A percentile compares a stretch with the other conserved stretches of the same genome.
phyloP scores from a whole-genome alignment of 352 stramenopile genomes.

The Globisporangium nunn region DNA sequence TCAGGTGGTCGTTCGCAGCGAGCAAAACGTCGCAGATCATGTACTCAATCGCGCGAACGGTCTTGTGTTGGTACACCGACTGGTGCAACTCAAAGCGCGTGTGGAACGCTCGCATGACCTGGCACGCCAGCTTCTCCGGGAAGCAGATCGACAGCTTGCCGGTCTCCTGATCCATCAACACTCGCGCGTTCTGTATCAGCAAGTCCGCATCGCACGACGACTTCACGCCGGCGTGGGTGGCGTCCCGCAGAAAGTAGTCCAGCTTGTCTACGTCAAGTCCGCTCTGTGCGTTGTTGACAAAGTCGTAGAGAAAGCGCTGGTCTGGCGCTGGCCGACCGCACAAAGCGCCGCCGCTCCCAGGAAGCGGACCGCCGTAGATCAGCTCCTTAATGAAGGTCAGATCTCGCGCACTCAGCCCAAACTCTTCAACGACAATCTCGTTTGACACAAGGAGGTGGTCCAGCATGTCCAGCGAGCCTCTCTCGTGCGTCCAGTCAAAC shows the following conservation, averaged over 20 bases:
- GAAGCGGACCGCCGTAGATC: slow-evolving; percentile 58
- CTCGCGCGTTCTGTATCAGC: slow-evolving; percentile 66
- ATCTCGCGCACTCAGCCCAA: slow-evolving; percentile 43
- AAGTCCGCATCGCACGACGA: slow-evolving; percentile 66
- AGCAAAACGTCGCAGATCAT: slow-evolving; percentile 84
- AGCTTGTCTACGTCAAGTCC: slow-evolving; percentile 89
- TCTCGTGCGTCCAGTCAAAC: slow-evolving; percentile 66
- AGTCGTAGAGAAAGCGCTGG: slow-evolving; percentile 79
- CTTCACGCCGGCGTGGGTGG: slow-evolving; percentile 66
- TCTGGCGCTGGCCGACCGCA: slow-evolving; percentile 31
- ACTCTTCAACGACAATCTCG: slow-evolving; percentile 43
- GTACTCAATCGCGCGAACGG: slow-evolving; percentile 76
- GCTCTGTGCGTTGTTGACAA: slow-evolving; percentile 85
- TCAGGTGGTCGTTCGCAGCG: slow-evolving; percentile 51
- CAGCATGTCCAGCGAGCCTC: slow-evolving; percentile 72
- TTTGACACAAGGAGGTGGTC: slow-evolving; percentile 54
- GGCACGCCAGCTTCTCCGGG: slow-evolving; percentile 77
- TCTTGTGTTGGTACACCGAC: slow-evolving; percentile 84
- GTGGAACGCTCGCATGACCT: slow-evolving; percentile 86
- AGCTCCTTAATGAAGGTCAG: slow-evolving; percentile 76
- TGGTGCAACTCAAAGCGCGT: slow-evolving; percentile 85
- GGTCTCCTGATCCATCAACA: slow-evolving; percentile 51
- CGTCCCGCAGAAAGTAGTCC: slow-evolving; percentile 87
- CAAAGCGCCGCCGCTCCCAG: slow-evolving; percentile 20
- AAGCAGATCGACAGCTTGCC: slow-evolving; percentile 70